Conservation (phyloP, 192 early-diverging fungal species). For the Coemansia sp. region DNA sequence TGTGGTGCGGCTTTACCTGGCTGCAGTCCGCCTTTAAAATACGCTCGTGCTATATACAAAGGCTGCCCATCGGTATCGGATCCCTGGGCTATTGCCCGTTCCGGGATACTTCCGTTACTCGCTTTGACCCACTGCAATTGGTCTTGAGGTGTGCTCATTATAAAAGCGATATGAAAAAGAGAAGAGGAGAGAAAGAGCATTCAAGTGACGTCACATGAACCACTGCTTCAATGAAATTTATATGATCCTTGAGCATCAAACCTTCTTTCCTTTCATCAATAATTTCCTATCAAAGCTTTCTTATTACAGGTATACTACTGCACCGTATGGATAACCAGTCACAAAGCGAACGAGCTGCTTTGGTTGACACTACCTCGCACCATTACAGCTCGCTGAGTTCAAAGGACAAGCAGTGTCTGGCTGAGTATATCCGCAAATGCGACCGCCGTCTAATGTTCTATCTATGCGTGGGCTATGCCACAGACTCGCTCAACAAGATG, state of each 20-base stretch:
- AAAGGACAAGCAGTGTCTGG: slow-evolving; percentile 23
- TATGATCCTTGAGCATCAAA: no score
- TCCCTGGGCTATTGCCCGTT: slow-evolving; percentile 50
- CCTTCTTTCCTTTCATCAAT: no score
- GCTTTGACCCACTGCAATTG: slow-evolving; percentile 31
- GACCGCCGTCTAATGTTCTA: slow-evolving; percentile 40
- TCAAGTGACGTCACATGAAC: no score
- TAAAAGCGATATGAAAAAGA: no score
- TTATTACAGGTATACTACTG: no score
- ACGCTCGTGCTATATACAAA: slow-evolving; percentile 56
- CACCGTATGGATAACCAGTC: no score
- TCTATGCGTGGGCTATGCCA: slow-evolving; percentile 42
- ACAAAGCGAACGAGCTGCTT: no score
- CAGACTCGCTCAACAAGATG: slow-evolving; percentile 51
- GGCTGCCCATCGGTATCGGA: slow-evolving; percentile 54
- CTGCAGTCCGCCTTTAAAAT: slow-evolving; percentile 50
- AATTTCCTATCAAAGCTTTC: no score
- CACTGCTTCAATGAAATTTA: no score
- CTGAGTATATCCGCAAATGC: slow-evolving; percentile 40
- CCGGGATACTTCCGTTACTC: slow-evolving; percentile 27
- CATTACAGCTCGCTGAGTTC: neutral
- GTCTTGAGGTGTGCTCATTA: slow-evolving; percentile 4
- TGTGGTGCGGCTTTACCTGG: slow-evolving; percentile 54
- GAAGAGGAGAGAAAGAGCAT: neutral
- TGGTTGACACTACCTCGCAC: no score